Conservation (phyloP, 257 asterid species). For the Schizonepeta tenuifolia region DNA sequence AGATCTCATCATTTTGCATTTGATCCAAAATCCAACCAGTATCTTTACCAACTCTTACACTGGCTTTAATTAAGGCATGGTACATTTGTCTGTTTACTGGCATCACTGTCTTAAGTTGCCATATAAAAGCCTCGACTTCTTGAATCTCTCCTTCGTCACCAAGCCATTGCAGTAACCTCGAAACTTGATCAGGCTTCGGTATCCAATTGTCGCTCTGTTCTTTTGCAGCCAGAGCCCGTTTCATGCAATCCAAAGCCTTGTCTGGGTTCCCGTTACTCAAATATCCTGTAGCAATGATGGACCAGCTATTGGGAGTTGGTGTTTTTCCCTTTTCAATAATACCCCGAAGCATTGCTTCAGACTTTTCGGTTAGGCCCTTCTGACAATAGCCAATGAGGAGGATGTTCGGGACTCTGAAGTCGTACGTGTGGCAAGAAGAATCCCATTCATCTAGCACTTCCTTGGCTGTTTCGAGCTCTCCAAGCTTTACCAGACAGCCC, state of each 20-base stretch:
- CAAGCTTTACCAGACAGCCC: slow-evolving; percentile 61
- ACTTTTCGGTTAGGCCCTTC: slow-evolving; percentile 48
- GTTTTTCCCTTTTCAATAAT: slow-evolving; percentile 46
- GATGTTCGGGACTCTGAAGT: slow-evolving; percentile 58
- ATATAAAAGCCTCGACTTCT: slow-evolving; percentile 52
- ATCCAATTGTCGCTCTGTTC: slow-evolving; percentile 51
- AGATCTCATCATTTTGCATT: slow-evolving; percentile 40
- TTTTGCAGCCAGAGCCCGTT: slow-evolving; percentile 53
- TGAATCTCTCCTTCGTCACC: slow-evolving; percentile 43
- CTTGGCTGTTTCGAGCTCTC: slow-evolving; percentile 55
- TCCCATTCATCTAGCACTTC: slow-evolving; percentile 57
- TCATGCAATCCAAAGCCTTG: slow-evolving; percentile 61
- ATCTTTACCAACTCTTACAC: slow-evolving; percentile 37
- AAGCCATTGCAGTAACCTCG: slow-evolving; percentile 50
- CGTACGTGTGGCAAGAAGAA: slow-evolving; percentile 46
- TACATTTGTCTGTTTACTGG: slow-evolving; percentile 39
- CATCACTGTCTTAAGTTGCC: slow-evolving; percentile 43
- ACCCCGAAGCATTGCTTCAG: slow-evolving; percentile 48
- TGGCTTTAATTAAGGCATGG: slow-evolving; percentile 38
- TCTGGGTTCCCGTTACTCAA: slow-evolving; percentile 38
- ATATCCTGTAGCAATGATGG: slow-evolving; percentile 55
- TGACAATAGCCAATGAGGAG: slow-evolving; percentile 67
- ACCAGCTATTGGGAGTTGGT: slow-evolving; percentile 65
- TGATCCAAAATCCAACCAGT: slow-evolving; percentile 32
- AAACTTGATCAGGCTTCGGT: slow-evolving; percentile 49